These are phyloP conservation scores for Cercospora sojina DNA, from an alignment of 2,329 filamentous ascomycete genomes.

Conservation along the genomic window DNA sequence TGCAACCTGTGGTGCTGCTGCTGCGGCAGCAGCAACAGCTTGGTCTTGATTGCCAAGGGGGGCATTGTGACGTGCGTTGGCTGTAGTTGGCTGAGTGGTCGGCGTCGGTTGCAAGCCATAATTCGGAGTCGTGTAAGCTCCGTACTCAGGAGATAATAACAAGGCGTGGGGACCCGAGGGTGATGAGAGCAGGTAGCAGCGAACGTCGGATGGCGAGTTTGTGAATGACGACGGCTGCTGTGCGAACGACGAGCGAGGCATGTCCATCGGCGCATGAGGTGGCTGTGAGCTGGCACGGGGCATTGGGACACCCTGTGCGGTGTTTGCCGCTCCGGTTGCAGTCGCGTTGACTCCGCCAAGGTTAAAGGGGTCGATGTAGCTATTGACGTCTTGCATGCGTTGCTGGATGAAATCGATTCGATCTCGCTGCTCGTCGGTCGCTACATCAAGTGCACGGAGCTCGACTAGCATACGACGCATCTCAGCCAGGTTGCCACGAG, in stretches of 20 bases:
- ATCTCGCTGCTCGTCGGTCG: slow-evolving; percentile 26
- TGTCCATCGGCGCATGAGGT: neutral
- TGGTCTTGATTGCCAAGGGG: slow-evolving; percentile 13
- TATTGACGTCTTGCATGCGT: slow-evolving; percentile 29
- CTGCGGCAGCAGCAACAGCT: slow-evolving; percentile 24
- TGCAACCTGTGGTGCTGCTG: slow-evolving; percentile 17
- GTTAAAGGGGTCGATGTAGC: slow-evolving; percentile 35
- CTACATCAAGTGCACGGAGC: slow-evolving; percentile 23
- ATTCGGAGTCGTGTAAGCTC: slow-evolving; percentile 26
- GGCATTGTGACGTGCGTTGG: neutral
- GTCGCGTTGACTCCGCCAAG: slow-evolving; percentile 7
- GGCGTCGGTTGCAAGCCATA: slow-evolving; percentile 18
- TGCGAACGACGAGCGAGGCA: neutral
- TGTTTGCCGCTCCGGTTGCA: neutral
- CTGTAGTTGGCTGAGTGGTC: slow-evolving; percentile 11
- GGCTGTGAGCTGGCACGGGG: slow-evolving; percentile 9
- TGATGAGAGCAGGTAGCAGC: slow-evolving; percentile 46
- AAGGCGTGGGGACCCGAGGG: slow-evolving; percentile 48
- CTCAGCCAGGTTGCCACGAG: slow-evolving; percentile 35
- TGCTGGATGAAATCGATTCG: slow-evolving; percentile 29
- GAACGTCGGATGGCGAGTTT: slow-evolving; percentile 29
- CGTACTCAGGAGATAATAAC: slow-evolving; percentile 42
- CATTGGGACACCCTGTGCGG: slow-evolving; percentile 5
- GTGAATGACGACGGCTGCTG: slow-evolving; percentile 23
- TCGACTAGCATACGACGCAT: slow-evolving; percentile 36